These are phyloP conservation scores for Sordariomycetes sp. DNA, from an alignment of 2,329 filamentous ascomycete species.

Conservation along the genomic window DNA sequence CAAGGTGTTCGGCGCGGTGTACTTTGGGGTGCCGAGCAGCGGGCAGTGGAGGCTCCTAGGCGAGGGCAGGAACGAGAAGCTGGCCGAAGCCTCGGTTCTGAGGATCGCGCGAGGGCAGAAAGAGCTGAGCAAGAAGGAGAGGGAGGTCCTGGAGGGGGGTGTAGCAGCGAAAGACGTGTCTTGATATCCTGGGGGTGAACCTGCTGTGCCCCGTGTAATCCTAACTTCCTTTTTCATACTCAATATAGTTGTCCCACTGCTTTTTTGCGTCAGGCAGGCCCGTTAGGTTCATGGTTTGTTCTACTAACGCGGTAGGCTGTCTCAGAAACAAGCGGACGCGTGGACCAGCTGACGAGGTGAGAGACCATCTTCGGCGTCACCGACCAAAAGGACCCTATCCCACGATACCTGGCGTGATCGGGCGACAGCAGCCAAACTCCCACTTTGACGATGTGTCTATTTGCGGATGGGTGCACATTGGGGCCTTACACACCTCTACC, in stretches of 20 bases:
- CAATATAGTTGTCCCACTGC: background rate
- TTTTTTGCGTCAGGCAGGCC: too few species aligned
- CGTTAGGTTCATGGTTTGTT: too few species aligned
- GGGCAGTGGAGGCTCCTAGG: conserved; percentile 24
- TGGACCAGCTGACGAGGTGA: too few species aligned
- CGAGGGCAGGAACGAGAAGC: conserved; percentile 14
- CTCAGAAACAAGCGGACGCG: too few species aligned
- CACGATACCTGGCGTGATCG: too few species aligned
- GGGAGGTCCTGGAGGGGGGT: conserved; percentile 4
- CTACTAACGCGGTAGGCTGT: too few species aligned
- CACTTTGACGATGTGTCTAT: too few species aligned
- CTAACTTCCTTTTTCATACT: background rate
- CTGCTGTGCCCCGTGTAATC: background rate
- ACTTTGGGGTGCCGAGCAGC: conserved; percentile 21
- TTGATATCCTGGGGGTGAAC: background rate
- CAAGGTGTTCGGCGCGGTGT: conserved; percentile 18
- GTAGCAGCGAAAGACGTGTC: background rate
- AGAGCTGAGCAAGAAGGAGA: conserved; percentile 15
- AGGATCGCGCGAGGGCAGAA: conserved; percentile 14
- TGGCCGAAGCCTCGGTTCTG: conserved; percentile 20
- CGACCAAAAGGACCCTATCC: too few species aligned
- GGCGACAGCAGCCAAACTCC: too few species aligned
- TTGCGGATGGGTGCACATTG: too few species aligned
- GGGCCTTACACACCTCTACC: too few species aligned
- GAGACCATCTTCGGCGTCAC: too few species aligned